These are phyloP conservation scores for Globisporangium paddicum DNA, from an alignment of 352 stramenopile genomes.

Conservation along the genomic window DNA sequence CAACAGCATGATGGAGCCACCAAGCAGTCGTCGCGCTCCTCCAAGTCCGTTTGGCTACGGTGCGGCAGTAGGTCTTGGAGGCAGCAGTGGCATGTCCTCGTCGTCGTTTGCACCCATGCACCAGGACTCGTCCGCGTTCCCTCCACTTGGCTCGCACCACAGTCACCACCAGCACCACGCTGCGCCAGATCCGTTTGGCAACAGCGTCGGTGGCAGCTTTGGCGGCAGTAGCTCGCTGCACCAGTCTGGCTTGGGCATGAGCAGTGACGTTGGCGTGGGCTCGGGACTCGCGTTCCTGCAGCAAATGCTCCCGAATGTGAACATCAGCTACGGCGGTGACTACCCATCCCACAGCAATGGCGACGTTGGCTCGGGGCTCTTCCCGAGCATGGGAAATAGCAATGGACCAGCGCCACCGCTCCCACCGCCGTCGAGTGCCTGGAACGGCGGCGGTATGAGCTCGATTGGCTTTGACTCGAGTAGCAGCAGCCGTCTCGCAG, in stretches of 20 bases:
- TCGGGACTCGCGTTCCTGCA: constrained; percentile 74
- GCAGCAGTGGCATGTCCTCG: not conserved
- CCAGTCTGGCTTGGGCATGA: constrained; percentile 12
- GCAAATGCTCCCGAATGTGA: constrained; percentile 86
- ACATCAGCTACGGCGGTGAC: constrained; percentile 83
- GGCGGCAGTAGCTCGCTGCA: constrained; percentile 12
- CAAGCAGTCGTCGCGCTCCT: not conserved
- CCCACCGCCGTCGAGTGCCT: constrained; percentile 6
- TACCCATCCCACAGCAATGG: constrained; percentile 23
- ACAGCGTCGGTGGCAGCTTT: constrained; percentile 19
- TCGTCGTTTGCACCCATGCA: constrained; percentile 20
- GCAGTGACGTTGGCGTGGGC: constrained; percentile 1
- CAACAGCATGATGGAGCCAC: constrained; percentile 11
- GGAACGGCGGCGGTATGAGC: constrained; percentile 4
- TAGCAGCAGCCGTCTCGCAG: not conserved
- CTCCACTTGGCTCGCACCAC: constrained; percentile 30
- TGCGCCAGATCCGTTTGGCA: constrained; percentile 24
- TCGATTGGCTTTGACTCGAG: constrained; percentile 19
- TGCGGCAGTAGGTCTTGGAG: constrained; percentile 4
- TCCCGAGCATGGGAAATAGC: constrained; percentile 1
- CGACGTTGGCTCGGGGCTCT: not conserved
- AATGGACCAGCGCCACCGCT: not conserved
- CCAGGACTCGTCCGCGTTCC: constrained; percentile 33
- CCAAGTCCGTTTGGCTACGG: constrained; percentile 19
- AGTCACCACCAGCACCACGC: constrained; percentile 13